These are phyloP conservation scores for Didymella lethalis DNA, from an alignment of 2,329 filamentous ascomycete species.

Conservation along the genomic window DNA sequence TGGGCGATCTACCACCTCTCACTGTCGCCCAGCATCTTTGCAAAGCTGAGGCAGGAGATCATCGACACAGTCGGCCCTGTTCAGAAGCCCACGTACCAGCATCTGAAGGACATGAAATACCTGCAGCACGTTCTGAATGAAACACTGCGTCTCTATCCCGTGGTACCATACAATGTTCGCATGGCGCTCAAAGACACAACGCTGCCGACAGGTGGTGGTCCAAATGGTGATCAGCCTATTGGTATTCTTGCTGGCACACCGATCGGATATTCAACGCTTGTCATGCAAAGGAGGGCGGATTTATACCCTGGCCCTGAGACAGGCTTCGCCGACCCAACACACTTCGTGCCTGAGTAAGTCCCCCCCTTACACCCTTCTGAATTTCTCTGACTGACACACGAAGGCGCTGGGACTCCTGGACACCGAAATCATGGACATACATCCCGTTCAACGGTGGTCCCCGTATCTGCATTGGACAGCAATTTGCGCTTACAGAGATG, in stretches of 20 bases:
- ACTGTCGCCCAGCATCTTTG: slow-evolving; percentile 70
- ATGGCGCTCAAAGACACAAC: slow-evolving; percentile 58
- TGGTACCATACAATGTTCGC: slow-evolving; percentile 60
- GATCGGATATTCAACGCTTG: slow-evolving; percentile 57
- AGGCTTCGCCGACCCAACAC: slow-evolving; percentile 52
- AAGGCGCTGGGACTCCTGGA: slow-evolving; percentile 58
- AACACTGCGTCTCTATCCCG: slow-evolving; percentile 57
- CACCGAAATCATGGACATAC: slow-evolving; percentile 59
- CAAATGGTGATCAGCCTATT: slow-evolving; percentile 55
- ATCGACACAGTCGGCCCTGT: slow-evolving; percentile 69
- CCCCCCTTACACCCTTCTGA: not conserved
- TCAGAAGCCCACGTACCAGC: slow-evolving; percentile 70
- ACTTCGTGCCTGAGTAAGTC: slow-evolving; percentile 55
- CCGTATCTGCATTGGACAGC: slow-evolving; percentile 60
- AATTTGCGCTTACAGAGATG: slow-evolving; percentile 61
- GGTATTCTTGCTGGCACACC: slow-evolving; percentile 55
- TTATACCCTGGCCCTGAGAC: slow-evolving; percentile 54
- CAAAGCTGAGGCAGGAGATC: slow-evolving; percentile 78
- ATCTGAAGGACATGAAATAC: slow-evolving; percentile 90
- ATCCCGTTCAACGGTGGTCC: slow-evolving; percentile 60
- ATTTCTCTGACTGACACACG: no score
- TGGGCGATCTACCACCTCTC: slow-evolving; percentile 86
- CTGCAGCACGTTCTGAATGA: slow-evolving; percentile 52
- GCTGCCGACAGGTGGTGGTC: slow-evolving; percentile 58
- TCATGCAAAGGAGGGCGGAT: slow-evolving; percentile 60